These are phyloP conservation scores for Ascoidea rubescens DNA, from an alignment of 805 yeast species.

Conservation along the genomic window DNA sequence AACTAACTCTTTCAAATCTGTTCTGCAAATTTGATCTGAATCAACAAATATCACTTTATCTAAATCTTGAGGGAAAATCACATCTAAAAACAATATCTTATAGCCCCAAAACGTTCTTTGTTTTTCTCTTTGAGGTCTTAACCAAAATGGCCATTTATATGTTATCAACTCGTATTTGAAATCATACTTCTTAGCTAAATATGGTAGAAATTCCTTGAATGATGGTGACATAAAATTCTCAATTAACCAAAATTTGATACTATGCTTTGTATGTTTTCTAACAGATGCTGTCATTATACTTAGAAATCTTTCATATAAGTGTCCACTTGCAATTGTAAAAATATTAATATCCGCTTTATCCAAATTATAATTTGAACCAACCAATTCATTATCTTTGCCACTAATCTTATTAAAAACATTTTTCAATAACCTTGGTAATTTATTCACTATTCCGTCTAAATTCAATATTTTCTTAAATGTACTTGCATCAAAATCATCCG, in stretches of 20 bases:
- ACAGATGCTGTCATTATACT: constrained; percentile 76
- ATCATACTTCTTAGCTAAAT: constrained; percentile 39
- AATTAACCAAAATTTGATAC: constrained; percentile 75
- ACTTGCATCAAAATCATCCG: not conserved
- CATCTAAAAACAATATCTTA: constrained; percentile 77
- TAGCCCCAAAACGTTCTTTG: constrained; percentile 81
- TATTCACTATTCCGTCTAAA: not conserved
- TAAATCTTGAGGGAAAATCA: constrained; percentile 67
- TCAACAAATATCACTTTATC: constrained; percentile 74
- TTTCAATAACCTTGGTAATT: not conserved
- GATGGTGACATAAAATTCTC: constrained; percentile 69
- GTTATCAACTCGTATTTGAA: constrained; percentile 68
- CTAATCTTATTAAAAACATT: not conserved
- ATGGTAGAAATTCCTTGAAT: constrained; percentile 46
- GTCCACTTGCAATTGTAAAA: constrained; percentile 76
- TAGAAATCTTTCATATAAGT: constrained; percentile 57
- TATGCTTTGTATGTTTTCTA: constrained; percentile 43
- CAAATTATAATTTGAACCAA: not conserved
- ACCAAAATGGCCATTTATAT: constrained; percentile 90
- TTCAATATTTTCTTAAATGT: not conserved
- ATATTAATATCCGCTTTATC: constrained; percentile 58
- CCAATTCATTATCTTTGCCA: not conserved
- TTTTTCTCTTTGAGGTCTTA: constrained; percentile 62
- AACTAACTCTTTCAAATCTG: constrained; percentile 57
- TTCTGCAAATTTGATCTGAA: constrained; percentile 69